These are phyloP conservation scores for Xerocomellus dryophilus DNA, from an alignment of 768 basidiomycete species.

Conservation along the genomic window DNA sequence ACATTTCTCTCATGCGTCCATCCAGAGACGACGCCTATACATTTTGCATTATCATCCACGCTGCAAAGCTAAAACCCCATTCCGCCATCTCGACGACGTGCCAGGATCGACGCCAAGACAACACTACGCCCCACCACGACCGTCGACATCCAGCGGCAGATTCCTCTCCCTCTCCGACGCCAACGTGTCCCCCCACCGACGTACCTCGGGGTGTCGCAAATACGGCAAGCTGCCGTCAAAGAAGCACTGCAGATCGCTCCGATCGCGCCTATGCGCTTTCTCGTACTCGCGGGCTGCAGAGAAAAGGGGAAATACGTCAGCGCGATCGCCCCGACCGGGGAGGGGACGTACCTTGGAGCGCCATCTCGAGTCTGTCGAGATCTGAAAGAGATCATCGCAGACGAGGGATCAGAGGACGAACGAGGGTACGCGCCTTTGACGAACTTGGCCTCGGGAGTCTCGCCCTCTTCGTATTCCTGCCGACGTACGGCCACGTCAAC, in stretches of 20 bases:
- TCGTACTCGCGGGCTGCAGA: slow-evolving; percentile 74
- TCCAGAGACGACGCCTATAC: neutral
- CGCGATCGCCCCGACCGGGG: neutral
- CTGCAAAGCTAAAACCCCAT: neutral
- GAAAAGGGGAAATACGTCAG: neutral
- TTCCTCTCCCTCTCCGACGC: slow-evolving; percentile 18
- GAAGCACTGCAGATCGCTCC: slow-evolving; percentile 61
- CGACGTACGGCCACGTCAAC: no score
- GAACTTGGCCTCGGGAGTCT: slow-evolving; percentile 73
- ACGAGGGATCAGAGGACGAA: neutral
- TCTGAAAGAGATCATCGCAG: slow-evolving; percentile 42
- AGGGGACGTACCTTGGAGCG: slow-evolving; percentile 59
- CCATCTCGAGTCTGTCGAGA: slow-evolving; percentile 86
- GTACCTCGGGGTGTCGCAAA: slow-evolving; percentile 69
- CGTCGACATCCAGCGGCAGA: neutral
- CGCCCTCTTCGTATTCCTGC: slow-evolving; percentile 86
- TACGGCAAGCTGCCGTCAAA: slow-evolving; percentile 77
- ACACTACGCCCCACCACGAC: neutral
- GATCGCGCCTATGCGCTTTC: slow-evolving; percentile 41
- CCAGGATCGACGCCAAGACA: neutral
- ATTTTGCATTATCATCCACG: no score
- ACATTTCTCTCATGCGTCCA: neutral
- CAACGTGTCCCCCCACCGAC: slow-evolving; percentile 59
- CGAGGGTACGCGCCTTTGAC: slow-evolving; percentile 66
- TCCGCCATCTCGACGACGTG: neutral